phyloP scores from a whole-genome alignment of 805 yeast species.

The Suhomyces emberorum region DNA sequence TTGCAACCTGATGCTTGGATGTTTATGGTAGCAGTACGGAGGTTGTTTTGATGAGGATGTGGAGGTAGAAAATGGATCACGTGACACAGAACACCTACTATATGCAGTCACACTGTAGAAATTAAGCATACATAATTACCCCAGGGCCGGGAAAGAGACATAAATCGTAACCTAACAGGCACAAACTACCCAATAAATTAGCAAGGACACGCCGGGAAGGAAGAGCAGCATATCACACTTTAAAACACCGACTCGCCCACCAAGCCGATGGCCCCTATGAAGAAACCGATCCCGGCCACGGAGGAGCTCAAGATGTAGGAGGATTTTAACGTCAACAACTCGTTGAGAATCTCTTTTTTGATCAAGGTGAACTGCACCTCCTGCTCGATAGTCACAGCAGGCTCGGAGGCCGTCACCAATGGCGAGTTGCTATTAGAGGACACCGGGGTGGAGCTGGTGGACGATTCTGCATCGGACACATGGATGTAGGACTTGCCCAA shows the following conservation, averaged over 20 bases:
- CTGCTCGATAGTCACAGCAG: constrained; percentile 26
- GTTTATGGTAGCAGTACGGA: constrained; percentile 5
- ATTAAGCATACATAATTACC: neutral
- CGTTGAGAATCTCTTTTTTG: constrained; percentile 30
- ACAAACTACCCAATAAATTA: neutral
- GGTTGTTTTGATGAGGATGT: constrained; percentile 1
- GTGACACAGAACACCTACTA: neutral
- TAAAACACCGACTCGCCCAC: constrained; percentile 63
- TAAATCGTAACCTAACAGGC: neutral
- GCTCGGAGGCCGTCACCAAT: constrained; percentile 9
- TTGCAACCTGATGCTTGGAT: constrained; percentile 5
- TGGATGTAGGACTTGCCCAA: constrained; percentile 42
- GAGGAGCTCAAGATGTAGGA: constrained; percentile 41
- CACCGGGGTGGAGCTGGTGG: constrained; percentile 26
- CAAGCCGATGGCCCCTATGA: constrained; percentile 52
- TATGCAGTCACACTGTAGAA: neutral
- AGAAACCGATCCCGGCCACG: constrained; percentile 44
- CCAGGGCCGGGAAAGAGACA: neutral
- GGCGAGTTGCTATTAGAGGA: constrained; percentile 28
- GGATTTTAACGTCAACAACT: constrained; percentile 27
- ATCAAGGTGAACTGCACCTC: constrained; percentile 43
- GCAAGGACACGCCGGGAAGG: neutral
- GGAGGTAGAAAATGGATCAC: too few relatives aligned
- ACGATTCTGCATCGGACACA: constrained; percentile 37
- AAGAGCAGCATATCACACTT: too few relatives aligned